Conservation (phyloP, 257 asterid species). For the Ilex aquifolium region DNA sequence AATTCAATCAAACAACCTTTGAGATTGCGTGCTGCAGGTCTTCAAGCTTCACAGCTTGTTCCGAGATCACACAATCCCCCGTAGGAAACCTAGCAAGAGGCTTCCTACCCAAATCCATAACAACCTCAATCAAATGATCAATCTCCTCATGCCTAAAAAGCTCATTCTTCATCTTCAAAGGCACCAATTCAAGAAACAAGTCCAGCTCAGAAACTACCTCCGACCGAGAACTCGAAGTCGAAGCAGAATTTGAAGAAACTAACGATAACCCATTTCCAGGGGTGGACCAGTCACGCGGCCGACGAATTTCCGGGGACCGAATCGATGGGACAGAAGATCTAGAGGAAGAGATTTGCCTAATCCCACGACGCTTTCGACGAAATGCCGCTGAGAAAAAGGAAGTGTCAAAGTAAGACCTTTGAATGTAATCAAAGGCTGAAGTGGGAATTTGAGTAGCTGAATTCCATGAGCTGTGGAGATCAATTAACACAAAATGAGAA, state of each 20-base stretch:
- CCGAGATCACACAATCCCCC: slow-evolving; percentile 86
- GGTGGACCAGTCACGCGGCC: slow-evolving; percentile 53
- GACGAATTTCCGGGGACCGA: slow-evolving; percentile 60
- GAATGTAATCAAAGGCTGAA: slow-evolving; percentile 48
- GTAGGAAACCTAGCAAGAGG: slow-evolving; percentile 93
- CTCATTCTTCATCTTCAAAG: slow-evolving; percentile 65
- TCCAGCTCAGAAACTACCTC: slow-evolving; percentile 74
- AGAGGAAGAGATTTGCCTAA: slow-evolving; percentile 45
- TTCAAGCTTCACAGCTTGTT: slow-evolving; percentile 64
- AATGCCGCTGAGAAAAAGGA: slow-evolving; percentile 45
- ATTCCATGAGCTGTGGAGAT: slow-evolving; percentile 59
- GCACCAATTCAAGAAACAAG: slow-evolving; percentile 80
- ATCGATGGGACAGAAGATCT: slow-evolving; percentile 32
- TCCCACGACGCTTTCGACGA: slow-evolving; percentile 60
- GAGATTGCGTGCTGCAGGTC: slow-evolving; percentile 77
- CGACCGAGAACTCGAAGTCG: slow-evolving; percentile 45
- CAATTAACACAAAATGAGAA: slow-evolving; percentile 63
- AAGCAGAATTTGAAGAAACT: slow-evolving; percentile 32
- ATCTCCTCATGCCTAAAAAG: slow-evolving; percentile 61
- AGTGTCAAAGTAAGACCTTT: slow-evolving; percentile 12
- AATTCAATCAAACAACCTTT: slow-evolving; percentile 47
- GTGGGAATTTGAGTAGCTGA: slow-evolving; percentile 59
- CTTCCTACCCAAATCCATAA: slow-evolving; percentile 95
- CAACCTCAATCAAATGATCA: slow-evolving; percentile 75
- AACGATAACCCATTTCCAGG: slow-evolving; percentile 47